A percentile compares a stretch with the other conserved stretches of the same genome.
Evolutionary conservation across 2,329 filamentous ascomycete species (phyloP).

Genomic region (Ceratocystis harringtonii): DNA sequence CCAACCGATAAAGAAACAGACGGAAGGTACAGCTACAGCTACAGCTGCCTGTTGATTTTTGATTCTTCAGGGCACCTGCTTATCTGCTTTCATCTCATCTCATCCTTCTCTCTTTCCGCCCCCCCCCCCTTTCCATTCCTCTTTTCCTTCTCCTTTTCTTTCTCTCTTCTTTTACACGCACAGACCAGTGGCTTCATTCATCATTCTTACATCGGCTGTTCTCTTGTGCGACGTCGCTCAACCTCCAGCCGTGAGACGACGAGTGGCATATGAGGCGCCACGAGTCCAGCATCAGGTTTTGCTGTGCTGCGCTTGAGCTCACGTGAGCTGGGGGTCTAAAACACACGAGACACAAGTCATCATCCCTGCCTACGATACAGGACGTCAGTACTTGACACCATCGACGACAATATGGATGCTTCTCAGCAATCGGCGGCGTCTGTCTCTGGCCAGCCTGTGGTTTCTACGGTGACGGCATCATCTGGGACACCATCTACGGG

Average conservation of each 20-base stretch:
- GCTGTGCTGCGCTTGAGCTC: neutral
- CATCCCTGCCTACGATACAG: neutral
- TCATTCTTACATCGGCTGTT: neutral
- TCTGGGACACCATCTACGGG: neutral
- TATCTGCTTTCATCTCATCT: too few relatives aligned
- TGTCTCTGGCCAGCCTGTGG: neutral
- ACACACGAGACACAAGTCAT: neutral
- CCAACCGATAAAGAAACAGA: neutral
- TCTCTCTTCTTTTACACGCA: neutral
- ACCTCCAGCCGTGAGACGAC: neutral
- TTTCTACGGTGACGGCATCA: neutral
- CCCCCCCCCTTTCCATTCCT: neutral
- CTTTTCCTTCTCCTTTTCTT: neutral
- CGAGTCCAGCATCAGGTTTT: neutral
- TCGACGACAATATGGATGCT: neutral
- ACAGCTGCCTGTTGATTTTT: too few relatives aligned
- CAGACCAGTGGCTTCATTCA: neutral
- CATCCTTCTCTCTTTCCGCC: neutral
- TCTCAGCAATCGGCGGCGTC: neutral
- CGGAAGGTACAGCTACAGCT: neutral
- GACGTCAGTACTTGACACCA: neutral
- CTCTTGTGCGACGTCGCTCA: conserved; percentile 4
- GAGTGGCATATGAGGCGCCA: neutral
- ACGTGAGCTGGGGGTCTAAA: neutral
- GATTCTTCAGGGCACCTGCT: too few relatives aligned